Conservation (phyloP, 805 yeast species). For the Myxozyma vanderwaltii region DNA sequence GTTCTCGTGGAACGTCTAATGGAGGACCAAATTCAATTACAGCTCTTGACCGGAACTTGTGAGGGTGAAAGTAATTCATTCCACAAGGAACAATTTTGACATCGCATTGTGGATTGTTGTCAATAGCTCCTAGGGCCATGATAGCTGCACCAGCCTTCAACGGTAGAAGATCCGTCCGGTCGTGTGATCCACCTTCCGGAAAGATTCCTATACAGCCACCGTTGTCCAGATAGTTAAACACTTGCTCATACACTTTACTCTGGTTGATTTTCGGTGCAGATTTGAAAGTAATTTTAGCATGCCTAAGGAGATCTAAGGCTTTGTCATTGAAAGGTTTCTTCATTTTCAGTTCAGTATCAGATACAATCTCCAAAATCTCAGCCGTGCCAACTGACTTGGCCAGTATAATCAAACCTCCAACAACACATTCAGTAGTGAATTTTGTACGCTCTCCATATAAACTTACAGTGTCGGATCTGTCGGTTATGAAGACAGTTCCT, state of each 20-base stretch:
- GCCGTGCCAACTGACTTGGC: constrained; percentile 78
- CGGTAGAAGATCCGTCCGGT: constrained; percentile 86
- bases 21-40: constrained; percentile 94
- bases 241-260: constrained; percentile 75
- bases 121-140: constrained; percentile 96
- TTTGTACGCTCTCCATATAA: constrained; percentile 67
- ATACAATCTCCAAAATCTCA: constrained; percentile 64
- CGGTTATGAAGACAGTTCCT: constrained; percentile 65
- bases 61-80: constrained; percentile 95
- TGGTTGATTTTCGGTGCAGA: constrained; percentile 86
- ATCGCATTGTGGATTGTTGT: constrained; percentile 68
- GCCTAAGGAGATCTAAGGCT: constrained; percentile 48
- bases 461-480: constrained; percentile 53
- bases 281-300: constrained; percentile 60
- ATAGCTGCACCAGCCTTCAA: constrained; percentile 96
- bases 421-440: constrained; percentile 64
- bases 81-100: constrained; percentile 95
- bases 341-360: constrained; percentile 70
- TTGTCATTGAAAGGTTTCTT: constrained; percentile 68
- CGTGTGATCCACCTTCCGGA: constrained; percentile 99
- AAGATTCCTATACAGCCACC: constrained; percentile 89
- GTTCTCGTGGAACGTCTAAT: constrained; percentile 60
- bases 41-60: constrained; percentile 92
- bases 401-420: constrained; percentile 70
- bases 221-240: constrained; percentile 77